Base-by-base conservation (phyloP, 768 basidiomycete genomes). In the Termitomyces sp. region DNA sequence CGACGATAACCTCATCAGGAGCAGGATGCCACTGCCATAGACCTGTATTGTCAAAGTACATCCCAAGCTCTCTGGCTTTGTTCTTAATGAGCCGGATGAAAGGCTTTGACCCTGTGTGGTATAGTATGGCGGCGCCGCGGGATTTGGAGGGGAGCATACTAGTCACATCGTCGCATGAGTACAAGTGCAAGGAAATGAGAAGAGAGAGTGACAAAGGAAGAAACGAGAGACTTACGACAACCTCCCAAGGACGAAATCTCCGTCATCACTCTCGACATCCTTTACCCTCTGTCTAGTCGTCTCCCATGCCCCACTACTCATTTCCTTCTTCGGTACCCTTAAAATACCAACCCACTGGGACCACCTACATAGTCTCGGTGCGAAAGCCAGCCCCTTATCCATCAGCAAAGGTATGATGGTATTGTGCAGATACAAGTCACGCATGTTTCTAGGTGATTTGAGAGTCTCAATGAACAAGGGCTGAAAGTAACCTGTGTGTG, bases 1-100 rank as follows among this genome's bases (percentile, higher is more conserved):
- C 39, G 11, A 54, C 6, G 5, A 31, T 54, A 7, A 42, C 39
- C 31, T 55, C 54, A 2, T 22, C 34, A 4, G 56, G 48, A 18
- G 50, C 60, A 13, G 60, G 20, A 15, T 61, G 58, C 83, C 84
- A 87, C 52, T 70, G 74, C 88, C 88, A 89, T 4, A 89, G 71
- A 13, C 88, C 88, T 61, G 75, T 81, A 62, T 85, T 83, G 62
- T 86, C 81, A 31, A 89, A 73, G 36, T 78, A 72, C 65, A 87
- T 63, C 16, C 80, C 81, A 2, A 75, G 64, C 46, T 70, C 72
- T 6, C 64, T 54, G 0, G 88, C 88, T 41, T 73, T 71, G 22
- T 62, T 66, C 34, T 75, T 74, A 2, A 82, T 59, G 44, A 78
- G 70, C 51, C 72, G 69, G 44, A 72, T 69, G 66, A 87, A 86